These are phyloP conservation scores for Mycena kentingensis DNA, from an alignment of 768 basidiomycete genomes.

Conservation along the genomic window DNA sequence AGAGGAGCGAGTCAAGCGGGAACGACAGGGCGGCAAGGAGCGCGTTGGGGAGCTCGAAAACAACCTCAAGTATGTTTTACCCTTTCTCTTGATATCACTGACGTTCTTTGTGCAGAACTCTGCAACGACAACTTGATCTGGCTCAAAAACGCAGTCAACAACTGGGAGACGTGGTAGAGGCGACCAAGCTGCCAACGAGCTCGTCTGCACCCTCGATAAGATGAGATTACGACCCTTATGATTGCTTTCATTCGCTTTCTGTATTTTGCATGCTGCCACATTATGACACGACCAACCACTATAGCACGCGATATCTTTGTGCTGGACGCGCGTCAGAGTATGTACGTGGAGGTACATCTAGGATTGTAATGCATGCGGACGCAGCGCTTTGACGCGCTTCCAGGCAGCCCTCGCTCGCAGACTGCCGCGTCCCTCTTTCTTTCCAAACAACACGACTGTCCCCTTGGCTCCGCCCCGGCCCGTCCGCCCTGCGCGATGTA, in stretches of 20 bases:
- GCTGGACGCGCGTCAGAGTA: too few relatives aligned
- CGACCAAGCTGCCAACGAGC: slow-evolving; percentile 34
- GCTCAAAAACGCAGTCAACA: slow-evolving; percentile 75
- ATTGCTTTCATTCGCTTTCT: too few relatives aligned
- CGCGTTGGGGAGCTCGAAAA: slow-evolving; percentile 70
- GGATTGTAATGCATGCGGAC: too few relatives aligned
- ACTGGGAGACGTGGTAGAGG: slow-evolving; percentile 54
- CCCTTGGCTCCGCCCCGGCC: slow-evolving; percentile 74
- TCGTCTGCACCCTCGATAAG: slow-evolving; percentile 24
- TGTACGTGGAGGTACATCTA: too few relatives aligned
- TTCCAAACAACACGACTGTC: slow-evolving; percentile 77
- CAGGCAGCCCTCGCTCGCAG: slow-evolving; percentile 51
- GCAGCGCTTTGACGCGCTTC: slow-evolving; percentile 50
- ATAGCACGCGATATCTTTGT: too few relatives aligned
- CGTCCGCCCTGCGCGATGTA: slow-evolving; percentile 87
- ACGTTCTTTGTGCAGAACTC: slow-evolving; percentile 48
- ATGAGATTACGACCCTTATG: too few relatives aligned
- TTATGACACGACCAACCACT: too few relatives aligned
- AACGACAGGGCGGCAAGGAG: slow-evolving; percentile 93
- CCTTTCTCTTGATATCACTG: slow-evolving; percentile 6
- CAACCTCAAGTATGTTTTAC: slow-evolving; percentile 59
- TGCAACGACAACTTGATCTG: slow-evolving; percentile 75
- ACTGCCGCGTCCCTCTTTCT: slow-evolving; percentile 65
- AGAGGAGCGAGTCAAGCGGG: slow-evolving; percentile 90
- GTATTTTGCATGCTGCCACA: too few relatives aligned